phyloP scores from a whole-genome alignment of 192 early-diverging fungal genomes.

The Coemansia sp. region DNA sequence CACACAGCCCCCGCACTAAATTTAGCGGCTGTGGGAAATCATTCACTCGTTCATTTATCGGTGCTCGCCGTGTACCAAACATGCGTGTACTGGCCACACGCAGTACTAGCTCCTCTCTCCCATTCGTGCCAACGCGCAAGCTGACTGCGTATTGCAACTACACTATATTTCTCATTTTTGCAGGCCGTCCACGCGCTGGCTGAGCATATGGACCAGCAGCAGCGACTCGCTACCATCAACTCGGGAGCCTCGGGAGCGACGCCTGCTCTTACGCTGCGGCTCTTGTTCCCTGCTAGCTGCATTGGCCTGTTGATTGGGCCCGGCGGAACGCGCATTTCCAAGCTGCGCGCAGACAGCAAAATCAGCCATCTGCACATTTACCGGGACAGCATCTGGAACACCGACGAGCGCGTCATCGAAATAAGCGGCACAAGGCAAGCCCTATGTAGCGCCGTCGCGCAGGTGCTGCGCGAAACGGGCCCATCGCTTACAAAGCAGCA shows the following conservation, averaged over 20 bases:
- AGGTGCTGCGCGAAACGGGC: constrained; percentile 20
- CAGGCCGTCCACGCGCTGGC: constrained; percentile 40
- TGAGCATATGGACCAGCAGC: constrained; percentile 36
- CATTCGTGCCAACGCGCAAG: not conserved
- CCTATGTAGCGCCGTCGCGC: constrained; percentile 6
- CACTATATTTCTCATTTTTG: not conserved
- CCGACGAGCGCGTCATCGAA: constrained; percentile 48
- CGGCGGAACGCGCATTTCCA: constrained; percentile 17
- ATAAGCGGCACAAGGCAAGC: constrained; percentile 19
- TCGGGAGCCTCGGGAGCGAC: not conserved
- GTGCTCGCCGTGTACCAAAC: too few relatives aligned
- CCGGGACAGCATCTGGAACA: constrained; percentile 29
- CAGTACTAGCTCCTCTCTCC: not conserved
- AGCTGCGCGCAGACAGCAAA: constrained; percentile 16
- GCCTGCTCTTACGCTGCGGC: constrained; percentile 13
- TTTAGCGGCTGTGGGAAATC: too few relatives aligned
- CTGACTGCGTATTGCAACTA: not conserved
- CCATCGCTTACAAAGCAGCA: constrained; percentile 15
- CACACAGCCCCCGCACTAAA: too few relatives aligned
- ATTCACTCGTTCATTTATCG: too few relatives aligned
- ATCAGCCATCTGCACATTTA: constrained; percentile 31
- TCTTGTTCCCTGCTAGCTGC: constrained; percentile 34
- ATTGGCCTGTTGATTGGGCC: constrained; percentile 38
- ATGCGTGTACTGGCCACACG: not conserved
- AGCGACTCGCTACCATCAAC: not conserved